Base-by-base conservation (phyloP, 208 protist species). In the Eutreptiella sp. region DNA sequence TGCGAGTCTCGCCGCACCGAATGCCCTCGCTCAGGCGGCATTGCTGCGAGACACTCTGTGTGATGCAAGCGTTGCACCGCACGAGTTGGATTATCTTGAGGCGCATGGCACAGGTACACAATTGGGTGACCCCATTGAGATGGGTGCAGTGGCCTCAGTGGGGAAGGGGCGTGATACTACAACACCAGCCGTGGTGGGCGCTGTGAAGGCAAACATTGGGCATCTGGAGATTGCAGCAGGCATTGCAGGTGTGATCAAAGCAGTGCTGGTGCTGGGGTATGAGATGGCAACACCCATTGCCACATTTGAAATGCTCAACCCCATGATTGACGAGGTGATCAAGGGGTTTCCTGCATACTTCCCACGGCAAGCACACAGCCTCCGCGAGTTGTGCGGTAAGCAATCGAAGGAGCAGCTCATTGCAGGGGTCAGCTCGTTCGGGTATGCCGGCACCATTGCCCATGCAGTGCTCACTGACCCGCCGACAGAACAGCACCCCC, bases 51-150 rank as follows among this genome's bases (percentile, higher is more conserved):
- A 21, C 23, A 38, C 75, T 9, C 69, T 46, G 4, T n/a, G 33
- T 14, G 38, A 21, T 27, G 29, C 28, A 28, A 38, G 61, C 11
- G 4, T 78, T 1, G 14, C 4, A 28, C 58, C 68, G 23, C 4
- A 9, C 1, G 57, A 80, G 4, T 45, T 81, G 31, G 2, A 46
- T 2, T 81, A 72, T 60, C 23, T 81, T 3, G 75, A 81, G 33
- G 45, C 38, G 7, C 75, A 81, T 35, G 75, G 76, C 9, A 81
- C 75, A 14, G 77, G 75, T 14, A 81, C 75, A 2, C 1, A n/a
- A 0, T 24, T 72, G n/a, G 75, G 75, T 27, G 75, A 81, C 33
- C 73, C 77, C 1, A 78, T 81, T 27, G 75, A 81, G 42, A 39
- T 59, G n/a, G 1, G n/a, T 26, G 60, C 70, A 14, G 27, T 73